Base-by-base conservation (phyloP, 164 flowering plant genomes). In the Stephania japonica region DNA sequence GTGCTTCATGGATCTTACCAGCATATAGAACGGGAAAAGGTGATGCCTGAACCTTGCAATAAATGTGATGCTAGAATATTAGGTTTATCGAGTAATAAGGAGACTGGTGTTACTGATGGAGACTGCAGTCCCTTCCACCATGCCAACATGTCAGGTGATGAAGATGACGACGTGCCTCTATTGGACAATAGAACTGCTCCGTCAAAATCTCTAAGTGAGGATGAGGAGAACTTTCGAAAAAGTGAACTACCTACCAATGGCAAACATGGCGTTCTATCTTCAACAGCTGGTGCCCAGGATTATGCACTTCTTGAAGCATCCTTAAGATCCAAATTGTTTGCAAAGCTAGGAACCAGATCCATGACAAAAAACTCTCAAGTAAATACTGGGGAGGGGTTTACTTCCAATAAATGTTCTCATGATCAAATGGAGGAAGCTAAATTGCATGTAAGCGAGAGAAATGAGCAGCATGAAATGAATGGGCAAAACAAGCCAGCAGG, bases 251-350 rank as follows among this genome's bases (percentile, higher is more conserved):
- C 68, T 18, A 38, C 65, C 42, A 65, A 74, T 75, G 65, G 71
- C 49, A 76, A 70, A 42, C 47, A 70, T 42, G 73, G 72, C 50
- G 38, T 44, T 64, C 80, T 62, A 53, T 47, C 47, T 61, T 59
- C 70, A 7, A 2, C 42, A 70, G 84, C 80, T 76, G 72, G 61
- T 53, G 18, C 81, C 11, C 78, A 80, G 71, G 90, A 89, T 73
- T 71, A 83, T 75, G 79, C 86, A 61, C 81, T 83, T 79, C 92
- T 86, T 70, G 98, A 94, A 84, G 93, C 88, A 67, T 82, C 88
- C 62, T 81, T 94, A 27, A 86, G 98, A 81, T 88, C 94, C 68
- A 77, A 92, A 84, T 77, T 94, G 76, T 79, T 87, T 88, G 87
- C 88, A 74, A 84, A 88, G 68, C 79, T 88, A 42, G 83, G 88